These are phyloP conservation scores for Rhizoctonia solani DNA, from an alignment of 1,284 basidiomycete genomes.

Conservation along the genomic window DNA sequence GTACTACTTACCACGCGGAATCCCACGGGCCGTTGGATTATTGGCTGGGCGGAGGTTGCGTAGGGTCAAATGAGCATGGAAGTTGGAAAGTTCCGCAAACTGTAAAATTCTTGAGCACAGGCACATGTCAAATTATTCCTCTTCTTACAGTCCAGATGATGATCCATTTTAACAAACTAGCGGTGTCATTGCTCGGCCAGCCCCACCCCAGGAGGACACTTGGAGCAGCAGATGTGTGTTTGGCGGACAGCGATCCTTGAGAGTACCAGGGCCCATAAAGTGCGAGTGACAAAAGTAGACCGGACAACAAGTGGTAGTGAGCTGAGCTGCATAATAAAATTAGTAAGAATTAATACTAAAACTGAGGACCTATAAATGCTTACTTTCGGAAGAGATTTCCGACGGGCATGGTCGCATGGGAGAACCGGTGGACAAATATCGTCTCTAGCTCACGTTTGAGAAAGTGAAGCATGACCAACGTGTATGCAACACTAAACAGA, in stretches of 20 bases:
- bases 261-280: constrained; percentile 73
- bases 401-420: constrained; percentile 91
- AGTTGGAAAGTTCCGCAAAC: constrained; percentile 88
- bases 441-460: constrained; percentile 94
- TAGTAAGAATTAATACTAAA: not conserved
- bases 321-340: constrained; percentile 60
- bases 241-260: constrained; percentile 67
- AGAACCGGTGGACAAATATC: constrained; percentile 92
- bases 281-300: constrained; percentile 74
- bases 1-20: constrained; percentile 62
- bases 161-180: constrained; percentile 42
- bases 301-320: constrained; percentile 82
- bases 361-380: constrained; percentile 42
- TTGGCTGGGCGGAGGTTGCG: constrained; percentile 78
- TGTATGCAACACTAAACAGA: constrained; percentile 68
- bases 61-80: constrained; percentile 81
- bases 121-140: not conserved
- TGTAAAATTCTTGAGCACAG: constrained; percentile 46
- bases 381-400: constrained; percentile 91
- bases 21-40: constrained; percentile 76
- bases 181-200: constrained; percentile 8
- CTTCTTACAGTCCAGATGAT: constrained; percentile 75
- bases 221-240: constrained; percentile 43
- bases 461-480: constrained; percentile 85
- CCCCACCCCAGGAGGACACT: constrained; percentile 25